Base-by-base conservation (phyloP, 345 rosid species). In the Microthlaspi erraticum region DNA sequence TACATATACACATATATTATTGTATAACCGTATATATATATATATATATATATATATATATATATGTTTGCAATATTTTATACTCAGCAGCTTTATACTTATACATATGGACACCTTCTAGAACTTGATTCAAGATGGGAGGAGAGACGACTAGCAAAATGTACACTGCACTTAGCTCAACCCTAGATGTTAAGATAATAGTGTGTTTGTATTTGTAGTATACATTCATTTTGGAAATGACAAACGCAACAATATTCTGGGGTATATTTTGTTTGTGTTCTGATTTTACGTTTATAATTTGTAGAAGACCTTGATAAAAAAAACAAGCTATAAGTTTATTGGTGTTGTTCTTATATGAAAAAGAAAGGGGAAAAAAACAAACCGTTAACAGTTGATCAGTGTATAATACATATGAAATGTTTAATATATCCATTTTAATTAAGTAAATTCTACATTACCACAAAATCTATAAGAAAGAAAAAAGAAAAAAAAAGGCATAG, bases 121-220 rank as follows among this genome's bases (percentile, higher is more conserved):
- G 77, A 73, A 57, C 49, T 29, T 73, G 42, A 37, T 29, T 34
- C 33, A 72, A 72, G 31, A 13, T 26, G 18, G 33, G 58, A 26
- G 29, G 29, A 26, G 29, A 26, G 29, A 26, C 29, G 29, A 26
- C 29, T 26, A 26, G 29, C 29, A 26, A 26, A 26, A 26, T 26
- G 29, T 26, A 26, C 4, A 26, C 29, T 26, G 4, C 4, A 26
- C 29, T 26, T 26, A 26, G 29, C 4, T 3, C 29, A 26, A 26
- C 29, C 29, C 29, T 26, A 26, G 3, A 2, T 65, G 49, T 49
- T 19, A 45, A 23, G 29, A 26, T 26, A 19, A 23, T 58, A 34
- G 14, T 34, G 37, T 57, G 2, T 8, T 44, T 6, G 13, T 54
- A 54, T 32, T 2, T 2, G 1, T 26, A 26, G 29, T 10, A 29